Conservation (phyloP, 2,329 filamentous ascomycete genomes). For the Colletotrichum sp. region DNA sequence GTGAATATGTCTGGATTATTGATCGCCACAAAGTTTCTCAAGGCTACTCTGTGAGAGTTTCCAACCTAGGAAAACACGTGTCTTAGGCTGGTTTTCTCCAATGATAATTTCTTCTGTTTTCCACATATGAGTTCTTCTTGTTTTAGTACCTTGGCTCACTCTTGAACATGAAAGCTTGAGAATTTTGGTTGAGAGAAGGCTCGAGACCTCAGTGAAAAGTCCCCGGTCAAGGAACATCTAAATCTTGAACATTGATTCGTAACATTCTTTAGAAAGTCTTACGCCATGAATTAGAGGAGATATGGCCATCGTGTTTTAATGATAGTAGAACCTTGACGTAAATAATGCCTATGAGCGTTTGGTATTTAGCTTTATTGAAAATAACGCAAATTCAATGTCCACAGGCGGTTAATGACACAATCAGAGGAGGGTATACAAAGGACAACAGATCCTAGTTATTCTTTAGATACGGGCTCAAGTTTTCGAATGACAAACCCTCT, state of each 20-base stretch:
- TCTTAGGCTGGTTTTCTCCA: neutral
- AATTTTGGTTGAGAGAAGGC: neutral
- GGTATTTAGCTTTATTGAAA: neutral
- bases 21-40: fast-evolving
- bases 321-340: fast-evolving
- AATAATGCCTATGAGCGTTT: fast-evolving
- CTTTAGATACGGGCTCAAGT: neutral
- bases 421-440: fast-evolving
- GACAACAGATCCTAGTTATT: neutral
- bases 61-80: fast-evolving
- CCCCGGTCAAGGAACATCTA: fast-evolving
- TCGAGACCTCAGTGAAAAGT: fast-evolving
- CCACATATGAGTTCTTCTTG: neutral
- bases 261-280: too few relatives aligned
- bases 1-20: neutral
- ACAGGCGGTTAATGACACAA: neutral
- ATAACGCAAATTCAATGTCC: fast-evolving
- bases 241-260: fast-evolving
- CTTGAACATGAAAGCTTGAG: neutral
- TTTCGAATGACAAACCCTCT: fast-evolving
- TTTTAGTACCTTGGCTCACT: fast-evolving
- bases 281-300: too few relatives aligned
- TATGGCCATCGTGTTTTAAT: neutral
- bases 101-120: neutral
- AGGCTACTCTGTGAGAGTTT: fast-evolving